Base-by-base conservation (phyloP, 2,329 filamentous ascomycete genomes). In the Coniochaeta sp. region DNA sequence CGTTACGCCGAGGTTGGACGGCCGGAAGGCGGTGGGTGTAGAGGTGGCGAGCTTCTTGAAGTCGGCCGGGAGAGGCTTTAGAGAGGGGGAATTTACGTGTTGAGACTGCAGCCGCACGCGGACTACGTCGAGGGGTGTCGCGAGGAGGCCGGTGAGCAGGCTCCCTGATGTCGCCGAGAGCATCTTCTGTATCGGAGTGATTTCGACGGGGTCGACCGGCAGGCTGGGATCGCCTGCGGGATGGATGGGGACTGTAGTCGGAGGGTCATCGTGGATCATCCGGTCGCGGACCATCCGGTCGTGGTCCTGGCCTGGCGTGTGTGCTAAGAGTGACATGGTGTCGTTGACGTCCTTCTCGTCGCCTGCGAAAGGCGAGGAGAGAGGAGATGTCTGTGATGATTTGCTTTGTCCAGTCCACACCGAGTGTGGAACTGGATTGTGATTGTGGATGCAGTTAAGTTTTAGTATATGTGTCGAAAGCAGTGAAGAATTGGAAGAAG, bases 101-200 rank as follows among this genome's bases (percentile, higher is more conserved):
- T 97, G 92, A 1, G 94, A 92, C 70, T 99, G 94, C 51, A 96
- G 77, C 56, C 94, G 90, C 46, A 99, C 90, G 56, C 94, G 89
- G 55, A 99, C 94, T 56, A 99, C 94, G 65, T 99, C 94, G 50
- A 99, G 85, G 46, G 94, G 94, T 5, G 94, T 99, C 28, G 95
- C 92, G 38, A 97, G 79, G 24, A 97, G 70, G 18, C 91, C 94
- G 8, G 92, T 97, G 56, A 97, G 68, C 52, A 99, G 71, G 69
- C 91, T 97, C 54, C 94, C 94, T 51, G 87, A 86, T 58, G 92
- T 89, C 48, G 94, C 94, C 52, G 92, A 96, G 51, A 95, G 68
- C 94, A 99, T 99, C 74, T 92, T 94, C 73, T 97, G 92, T 12
- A 79, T 71, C 20, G 91, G 80, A 5, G 91, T 91, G 57, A 95